Conservation (phyloP, 352 stramenopile genomes). For the Vaucheria bursata region DNA sequence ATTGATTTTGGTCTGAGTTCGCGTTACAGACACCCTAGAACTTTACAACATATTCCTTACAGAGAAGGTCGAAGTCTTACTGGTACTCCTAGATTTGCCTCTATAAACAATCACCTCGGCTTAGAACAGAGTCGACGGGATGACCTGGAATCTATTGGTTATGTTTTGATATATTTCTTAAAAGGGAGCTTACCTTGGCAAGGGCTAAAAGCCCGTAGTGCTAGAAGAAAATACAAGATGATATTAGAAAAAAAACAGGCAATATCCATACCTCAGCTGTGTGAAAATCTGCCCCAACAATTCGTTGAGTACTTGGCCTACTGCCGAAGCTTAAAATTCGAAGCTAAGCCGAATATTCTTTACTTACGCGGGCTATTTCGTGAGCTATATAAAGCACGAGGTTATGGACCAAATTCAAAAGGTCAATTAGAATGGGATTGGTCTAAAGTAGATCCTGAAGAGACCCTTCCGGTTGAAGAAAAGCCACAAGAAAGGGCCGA, state of each 20-base stretch:
- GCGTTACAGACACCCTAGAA: conserved; percentile 77
- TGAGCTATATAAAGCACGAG: conserved; percentile 39
- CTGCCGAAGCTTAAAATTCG: conserved; percentile 80
- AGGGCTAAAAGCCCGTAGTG: conserved; percentile 80
- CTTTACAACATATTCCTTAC: conserved; percentile 82
- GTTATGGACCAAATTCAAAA: conserved; percentile 13
- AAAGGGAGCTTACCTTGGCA: conserved; percentile 91
- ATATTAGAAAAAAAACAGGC: conserved; percentile 99
- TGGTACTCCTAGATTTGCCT: conserved; percentile 83
- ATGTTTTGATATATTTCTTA: conserved; percentile 86
- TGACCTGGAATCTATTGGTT: conserved; percentile 92
- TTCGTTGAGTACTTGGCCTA: conserved; percentile 78
- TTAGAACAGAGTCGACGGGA: conserved; percentile 94
- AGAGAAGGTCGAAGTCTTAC: conserved; percentile 78
- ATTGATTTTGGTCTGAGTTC: conserved; percentile 88
- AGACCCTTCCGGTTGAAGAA: too few species aligned
- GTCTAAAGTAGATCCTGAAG: too few species aligned
- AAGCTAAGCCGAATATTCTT: conserved; percentile 83
- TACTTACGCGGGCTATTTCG: conserved; percentile 61
- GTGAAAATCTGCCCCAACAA: conserved; percentile 64
- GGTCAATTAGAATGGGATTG: conserved; percentile 33
- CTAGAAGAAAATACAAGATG: conserved; percentile 72
- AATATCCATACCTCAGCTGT: conserved; percentile 77
- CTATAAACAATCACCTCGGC: conserved; percentile 96
- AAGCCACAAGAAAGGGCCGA: too few species aligned